Base-by-base conservation (phyloP, 2,329 filamentous ascomycete species). In the Orbilia blumenaviensis region DNA sequence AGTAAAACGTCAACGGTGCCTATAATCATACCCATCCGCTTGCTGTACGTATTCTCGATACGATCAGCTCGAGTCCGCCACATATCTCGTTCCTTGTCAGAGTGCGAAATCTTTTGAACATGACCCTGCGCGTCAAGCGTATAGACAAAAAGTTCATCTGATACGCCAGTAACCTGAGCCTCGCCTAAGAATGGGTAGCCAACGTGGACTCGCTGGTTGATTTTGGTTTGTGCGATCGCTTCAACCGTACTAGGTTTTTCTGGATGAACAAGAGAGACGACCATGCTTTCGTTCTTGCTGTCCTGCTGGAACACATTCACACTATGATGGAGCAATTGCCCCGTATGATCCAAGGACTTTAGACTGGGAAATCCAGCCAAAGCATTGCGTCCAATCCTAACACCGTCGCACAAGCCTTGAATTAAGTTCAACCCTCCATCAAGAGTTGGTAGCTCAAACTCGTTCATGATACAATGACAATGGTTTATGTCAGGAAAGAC, bases 121-220 rank as follows among this genome's bases (percentile, higher is more conserved):
- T 91, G 88, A 41, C 82, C 82, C 42, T 86, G 86, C 72, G 89
- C 88, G 77, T 89, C 87, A 36, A 95, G 85, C 16, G 89, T 86
- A 81, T 97, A 99, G 80, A 92, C 91, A 82, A 98, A 98, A 27
- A 98, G 86, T 82, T 98, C 94, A 81, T 99, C 95, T 0, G 93
- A 94, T 0, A 98, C 92, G 66, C 90, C 90, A 61, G 92, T 87
- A 29, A 99, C 90, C 84, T 94, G 94, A 63, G 92, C 95, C 84
- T 99, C 96, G 80, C 96, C 92, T 78, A 99, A 84, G 84, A 97
- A 99, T 0, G 95, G 95, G 81, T 96, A 99, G 38, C 94, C 94
- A 77, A 77, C 44, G 25, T 77, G 61, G n/a, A 76, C 72, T 38
- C 64, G 38, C 58, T 68, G 66, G n/a, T 72, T 58, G 3, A 72